Evolutionary conservation across 176 grass and related monocot species (phyloP), one percentile per base, ranked within the genome.

Genomic region (Juncus effusus): DNA sequence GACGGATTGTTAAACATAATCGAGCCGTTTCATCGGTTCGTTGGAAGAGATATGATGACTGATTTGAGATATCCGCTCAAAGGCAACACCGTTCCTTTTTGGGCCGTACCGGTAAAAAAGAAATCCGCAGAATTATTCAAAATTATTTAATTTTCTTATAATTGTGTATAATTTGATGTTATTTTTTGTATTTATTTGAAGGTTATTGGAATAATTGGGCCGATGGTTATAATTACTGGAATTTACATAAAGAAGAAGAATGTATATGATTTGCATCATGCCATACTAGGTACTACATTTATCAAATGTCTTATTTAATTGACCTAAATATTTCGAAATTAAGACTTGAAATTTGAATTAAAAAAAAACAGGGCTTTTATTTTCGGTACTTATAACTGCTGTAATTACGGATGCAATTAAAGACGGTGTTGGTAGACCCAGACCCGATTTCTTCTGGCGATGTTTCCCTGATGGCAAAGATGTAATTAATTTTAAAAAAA

Each of bases 391-490:
- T 50, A 93, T 99, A 78, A 99, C 94, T 76, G 88, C 62, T 36
- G 88, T 99, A 15, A 80, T 99, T 77, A 99, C 94, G 52, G 94
- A 99, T 82, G 88, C 88, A 36, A 89, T 99, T 67, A 99, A 99
- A 80, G 94, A 93, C 82, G 88, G 77, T 40, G 88, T 93, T 67
- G 94, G 94, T 12, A 70, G 93, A 56, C 93, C 93, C 57, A 88
- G 93, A 9, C 88, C 93, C 44, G 93, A 92, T 83, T 97, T 97
- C 76, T 97, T 89, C 72, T 97, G 93, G 94, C 88, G 88, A 6
- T 97, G 94, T 81, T 99, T 99, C 78, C 94, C 94, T 66, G 80
- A 99, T 86, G 94, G 94, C 65, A 93, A 78, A 63, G 94, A 80
- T 72, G 94, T 99, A 69, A 63, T 60, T 49, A 61, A 44, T 10